Evolutionary conservation across 805 yeast species (phyloP).

Genomic region (Candida maesae): DNA sequence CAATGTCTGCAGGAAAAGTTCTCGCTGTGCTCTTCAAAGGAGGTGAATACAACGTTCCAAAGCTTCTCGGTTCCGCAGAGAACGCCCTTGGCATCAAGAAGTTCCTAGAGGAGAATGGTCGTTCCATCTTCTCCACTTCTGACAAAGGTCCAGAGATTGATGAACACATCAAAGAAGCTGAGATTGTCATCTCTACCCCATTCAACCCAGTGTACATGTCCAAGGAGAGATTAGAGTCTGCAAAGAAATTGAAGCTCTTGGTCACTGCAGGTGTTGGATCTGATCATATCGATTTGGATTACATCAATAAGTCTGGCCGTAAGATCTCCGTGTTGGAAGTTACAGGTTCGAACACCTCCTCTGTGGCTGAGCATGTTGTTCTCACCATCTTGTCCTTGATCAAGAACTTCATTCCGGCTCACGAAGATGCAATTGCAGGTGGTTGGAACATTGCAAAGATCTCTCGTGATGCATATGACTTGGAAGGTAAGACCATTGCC

Average conservation of each 20-base stretch:
- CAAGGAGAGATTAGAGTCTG: slow-evolving; percentile 60
- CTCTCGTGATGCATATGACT: slow-evolving; percentile 69
- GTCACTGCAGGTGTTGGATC: slow-evolving; percentile 86
- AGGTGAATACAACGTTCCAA: slow-evolving; percentile 33
- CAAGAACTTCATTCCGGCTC: slow-evolving; percentile 77
- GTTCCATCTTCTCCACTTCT: slow-evolving; percentile 59
- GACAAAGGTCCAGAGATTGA: slow-evolving; percentile 70
- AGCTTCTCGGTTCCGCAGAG: slow-evolving; percentile 66
- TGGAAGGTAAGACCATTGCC: slow-evolving; percentile 73
- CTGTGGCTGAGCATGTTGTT: slow-evolving; percentile 79
- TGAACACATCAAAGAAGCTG: slow-evolving; percentile 65
- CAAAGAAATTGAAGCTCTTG: slow-evolving; percentile 65
- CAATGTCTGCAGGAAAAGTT: slow-evolving; percentile 20
- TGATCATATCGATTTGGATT: slow-evolving; percentile 72
- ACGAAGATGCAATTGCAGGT: slow-evolving; percentile 57
- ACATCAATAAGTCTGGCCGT: slow-evolving; percentile 53
- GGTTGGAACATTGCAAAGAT: slow-evolving; percentile 77
- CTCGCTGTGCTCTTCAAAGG: slow-evolving; percentile 30
- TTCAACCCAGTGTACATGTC: slow-evolving; percentile 79
- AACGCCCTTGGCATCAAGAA: slow-evolving; percentile 69
- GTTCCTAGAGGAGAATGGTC: slow-evolving; percentile 65
- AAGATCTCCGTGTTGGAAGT: slow-evolving; percentile 72
- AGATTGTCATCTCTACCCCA: slow-evolving; percentile 75
- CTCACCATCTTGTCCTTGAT: slow-evolving; percentile 70
- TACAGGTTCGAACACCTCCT: slow-evolving; percentile 75